These are phyloP conservation scores for Colletotrichum limetticola DNA, from an alignment of 2,329 filamentous ascomycete genomes.

Conservation along the genomic window DNA sequence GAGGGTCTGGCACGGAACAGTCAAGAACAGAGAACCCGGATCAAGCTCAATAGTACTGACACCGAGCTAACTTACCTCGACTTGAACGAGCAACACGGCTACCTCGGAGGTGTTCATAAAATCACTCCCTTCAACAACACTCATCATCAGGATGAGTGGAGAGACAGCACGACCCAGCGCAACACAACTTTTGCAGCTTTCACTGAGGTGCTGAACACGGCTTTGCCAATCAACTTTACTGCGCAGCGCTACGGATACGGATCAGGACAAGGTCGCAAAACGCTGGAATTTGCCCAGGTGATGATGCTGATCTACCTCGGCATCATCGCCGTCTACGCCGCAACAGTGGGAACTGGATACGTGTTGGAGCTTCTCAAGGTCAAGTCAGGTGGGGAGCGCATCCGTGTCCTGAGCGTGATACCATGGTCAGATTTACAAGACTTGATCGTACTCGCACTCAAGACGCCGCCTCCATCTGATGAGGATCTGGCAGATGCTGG, in stretches of 20 bases:
- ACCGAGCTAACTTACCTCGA: background rate
- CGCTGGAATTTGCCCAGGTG: background rate
- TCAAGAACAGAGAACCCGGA: background rate
- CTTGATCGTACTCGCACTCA: slow-evolving; percentile 3
- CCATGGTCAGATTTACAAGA: slow-evolving; percentile 23
- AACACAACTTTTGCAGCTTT: background rate
- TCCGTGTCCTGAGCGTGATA: background rate
- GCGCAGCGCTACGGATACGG: slow-evolving; percentile 6
- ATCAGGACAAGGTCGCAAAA: background rate
- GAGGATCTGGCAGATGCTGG: background rate
- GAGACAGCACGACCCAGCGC: rapidly evolving
- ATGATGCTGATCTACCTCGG: slow-evolving; percentile 18
- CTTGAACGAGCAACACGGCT: slow-evolving; percentile 6
- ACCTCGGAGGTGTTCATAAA: background rate
- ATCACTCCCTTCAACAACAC: background rate
- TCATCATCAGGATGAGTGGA: background rate
- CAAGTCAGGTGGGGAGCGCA: background rate
- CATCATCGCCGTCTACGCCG: background rate
- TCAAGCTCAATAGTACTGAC: background rate
- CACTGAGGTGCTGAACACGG: background rate
- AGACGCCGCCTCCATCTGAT: background rate
- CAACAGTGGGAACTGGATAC: background rate
- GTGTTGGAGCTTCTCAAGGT: background rate
- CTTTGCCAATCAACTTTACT: background rate
- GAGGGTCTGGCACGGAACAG: background rate